Conservation (phyloP, 2,329 filamentous ascomycete species). For the Fusarium pseudograminearum region DNA sequence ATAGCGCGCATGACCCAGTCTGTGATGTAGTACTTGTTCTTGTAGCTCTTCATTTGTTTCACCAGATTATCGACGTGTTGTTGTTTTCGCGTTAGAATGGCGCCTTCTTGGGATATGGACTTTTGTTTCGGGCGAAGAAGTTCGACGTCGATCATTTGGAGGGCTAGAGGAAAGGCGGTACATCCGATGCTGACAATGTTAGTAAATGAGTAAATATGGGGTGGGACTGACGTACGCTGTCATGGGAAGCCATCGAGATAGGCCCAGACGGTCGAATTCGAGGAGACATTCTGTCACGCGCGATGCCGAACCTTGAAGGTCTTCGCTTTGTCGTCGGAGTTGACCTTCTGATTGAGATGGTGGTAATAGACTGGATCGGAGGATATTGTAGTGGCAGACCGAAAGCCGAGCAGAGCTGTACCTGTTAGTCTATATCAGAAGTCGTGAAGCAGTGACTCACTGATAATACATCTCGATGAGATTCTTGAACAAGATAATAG, state of each 20-base stretch:
- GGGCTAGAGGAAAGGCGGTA: conserved; percentile 38
- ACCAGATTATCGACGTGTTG: conserved; percentile 39
- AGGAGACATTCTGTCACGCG: conserved; percentile 40
- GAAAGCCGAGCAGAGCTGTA: conserved; percentile 38
- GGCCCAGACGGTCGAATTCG: conserved; percentile 32
- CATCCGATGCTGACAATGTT: conserved; percentile 34
- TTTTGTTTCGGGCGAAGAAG: conserved; percentile 27
- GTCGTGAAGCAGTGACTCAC: not conserved
- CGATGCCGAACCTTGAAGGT: conserved; percentile 41
- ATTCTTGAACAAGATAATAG: conserved; percentile 41
- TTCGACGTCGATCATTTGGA: conserved; percentile 45
- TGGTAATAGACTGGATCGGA: conserved; percentile 32
- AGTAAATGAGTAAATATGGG: rapidly evolving
- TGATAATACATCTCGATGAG: conserved; percentile 47
- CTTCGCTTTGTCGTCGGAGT: conserved; percentile 37
- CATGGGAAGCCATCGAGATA: conserved; percentile 44
- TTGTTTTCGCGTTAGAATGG: conserved; percentile 25
- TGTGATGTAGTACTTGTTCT: conserved; percentile 40
- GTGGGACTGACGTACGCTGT: conserved; percentile 33
- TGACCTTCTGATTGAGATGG: conserved; percentile 12
- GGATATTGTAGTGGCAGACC: conserved; percentile 42
- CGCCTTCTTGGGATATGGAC: not conserved
- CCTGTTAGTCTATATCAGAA: rapidly evolving
- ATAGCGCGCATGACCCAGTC: conserved; percentile 44
- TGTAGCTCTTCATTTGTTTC: conserved; percentile 42